Percentiles rank a stretch among this genome's conserved stretches.
These are phyloP conservation scores for Puccinia novopanici DNA, from an alignment of 1,284 basidiomycete genomes.

Conservation along the genomic window DNA sequence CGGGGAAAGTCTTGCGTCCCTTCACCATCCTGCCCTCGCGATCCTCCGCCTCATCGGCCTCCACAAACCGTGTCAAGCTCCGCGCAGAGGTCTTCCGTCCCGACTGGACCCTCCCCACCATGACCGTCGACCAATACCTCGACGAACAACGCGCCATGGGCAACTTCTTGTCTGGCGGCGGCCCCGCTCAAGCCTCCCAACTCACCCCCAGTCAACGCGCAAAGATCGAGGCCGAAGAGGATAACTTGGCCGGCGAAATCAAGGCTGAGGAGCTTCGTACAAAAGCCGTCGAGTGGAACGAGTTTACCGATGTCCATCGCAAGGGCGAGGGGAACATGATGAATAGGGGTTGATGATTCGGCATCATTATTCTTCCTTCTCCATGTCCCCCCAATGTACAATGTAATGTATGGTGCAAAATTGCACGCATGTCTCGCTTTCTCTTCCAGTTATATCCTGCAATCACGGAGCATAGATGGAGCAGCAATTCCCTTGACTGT, in stretches of 20 bases:
- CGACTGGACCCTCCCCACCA: slow-evolving; percentile 84
- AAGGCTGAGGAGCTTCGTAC: slow-evolving; percentile 27
- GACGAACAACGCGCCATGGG: slow-evolving; percentile 79
- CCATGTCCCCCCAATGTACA: background rate
- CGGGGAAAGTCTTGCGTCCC: slow-evolving; percentile 65
- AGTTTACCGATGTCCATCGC: slow-evolving; percentile 46
- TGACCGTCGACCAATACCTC: slow-evolving; percentile 94
- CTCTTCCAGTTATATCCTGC: background rate
- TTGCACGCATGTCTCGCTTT: background rate
- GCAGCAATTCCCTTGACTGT: too few species aligned
- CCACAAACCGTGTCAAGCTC: slow-evolving; percentile 66
- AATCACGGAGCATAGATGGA: background rate
- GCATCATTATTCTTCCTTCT: background rate
- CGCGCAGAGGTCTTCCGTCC: slow-evolving; percentile 81
- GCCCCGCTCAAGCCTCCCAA: slow-evolving; percentile 57
- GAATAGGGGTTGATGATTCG: slow-evolving; percentile 35
- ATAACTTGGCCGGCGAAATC: slow-evolving; percentile 40
- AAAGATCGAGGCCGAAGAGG: slow-evolving; percentile 39
- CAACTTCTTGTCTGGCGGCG: slow-evolving; percentile 82
- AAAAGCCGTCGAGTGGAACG: slow-evolving; percentile 49
- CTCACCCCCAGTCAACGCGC: slow-evolving; percentile 23
- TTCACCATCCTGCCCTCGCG: slow-evolving; percentile 85
- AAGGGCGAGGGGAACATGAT: slow-evolving; percentile 51
- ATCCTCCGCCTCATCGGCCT: slow-evolving; percentile 51
- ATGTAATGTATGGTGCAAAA: background rate